phyloP scores from a whole-genome alignment of 2,329 filamentous ascomycete genomes.

The Fusarium pilosicola region DNA sequence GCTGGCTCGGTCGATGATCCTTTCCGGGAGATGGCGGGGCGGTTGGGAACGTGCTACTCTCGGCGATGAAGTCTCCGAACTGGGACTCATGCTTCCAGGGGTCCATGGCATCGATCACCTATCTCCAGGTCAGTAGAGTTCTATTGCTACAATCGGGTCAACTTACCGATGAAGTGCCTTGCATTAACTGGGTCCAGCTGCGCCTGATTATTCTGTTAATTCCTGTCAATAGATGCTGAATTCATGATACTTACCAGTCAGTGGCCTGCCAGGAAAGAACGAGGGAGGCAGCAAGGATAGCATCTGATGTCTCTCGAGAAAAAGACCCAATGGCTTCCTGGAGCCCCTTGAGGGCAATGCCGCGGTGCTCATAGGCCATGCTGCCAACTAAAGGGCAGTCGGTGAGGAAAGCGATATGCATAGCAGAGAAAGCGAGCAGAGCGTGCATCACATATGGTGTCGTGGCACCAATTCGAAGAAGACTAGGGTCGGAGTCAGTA shows the following conservation, averaged over 20 bases:
- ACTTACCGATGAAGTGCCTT: slow-evolving; percentile 87
- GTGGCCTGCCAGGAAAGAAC: slow-evolving; percentile 95
- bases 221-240: background rate
- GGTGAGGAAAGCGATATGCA: slow-evolving; percentile 90
- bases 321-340: slow-evolving; percentile 89
- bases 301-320: slow-evolving; percentile 87
- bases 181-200: slow-evolving; percentile 92
- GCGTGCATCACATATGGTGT: slow-evolving; percentile 94
- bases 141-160: background rate
- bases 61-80: slow-evolving; percentile 82
- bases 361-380: slow-evolving; percentile 89
- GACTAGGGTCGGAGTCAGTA: slow-evolving; percentile 38
- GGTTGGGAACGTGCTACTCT: slow-evolving; percentile 78
- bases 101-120: slow-evolving; percentile 93
- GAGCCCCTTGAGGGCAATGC: slow-evolving; percentile 84
- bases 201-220: slow-evolving; percentile 68
- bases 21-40: slow-evolving; percentile 71
- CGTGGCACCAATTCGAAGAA: slow-evolving; percentile 79
- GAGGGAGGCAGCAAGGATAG: slow-evolving; percentile 89
- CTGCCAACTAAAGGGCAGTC: slow-evolving; percentile 86
- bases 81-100: slow-evolving; percentile 90
- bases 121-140: slow-evolving; percentile 31
- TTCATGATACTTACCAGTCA: slow-evolving; percentile 78
- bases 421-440: slow-evolving; percentile 91
- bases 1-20: slow-evolving; percentile 69